Evolutionary conservation across 768 basidiomycete genomes (phyloP), one percentile per base, ranked within the genome.

Genomic region (Suillus bovinus): DNA sequence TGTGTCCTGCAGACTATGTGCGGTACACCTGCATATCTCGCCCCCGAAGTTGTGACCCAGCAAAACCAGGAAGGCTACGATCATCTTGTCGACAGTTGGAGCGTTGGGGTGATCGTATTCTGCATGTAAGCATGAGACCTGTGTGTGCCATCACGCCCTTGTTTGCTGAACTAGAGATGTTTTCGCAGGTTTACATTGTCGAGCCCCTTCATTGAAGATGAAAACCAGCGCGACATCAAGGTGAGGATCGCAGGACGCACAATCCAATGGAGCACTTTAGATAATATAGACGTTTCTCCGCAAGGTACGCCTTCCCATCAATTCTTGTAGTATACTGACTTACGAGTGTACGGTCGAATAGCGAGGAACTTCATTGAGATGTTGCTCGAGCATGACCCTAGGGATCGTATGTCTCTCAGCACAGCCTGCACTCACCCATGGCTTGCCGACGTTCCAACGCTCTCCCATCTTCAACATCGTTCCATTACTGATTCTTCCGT

Each of bases 51-150:
- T 36, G 90, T 98, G 55, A 78, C 77, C 64, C 88, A 89, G 64
- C 56, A 69, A 5, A 78, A 82, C 47, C 75, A 80, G 33, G 78
- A 84, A 61, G 96, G 95, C 3, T 99, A 99, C 70, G 88, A 90
- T 69, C 85, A 88, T 61, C 78, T 90, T 22, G 97, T 99, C 56
- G 97, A 99, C 71, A 94, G 93, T 65, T 99, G 95, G 95, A 96
- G 93, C 52, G 85, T 95, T 13, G 96, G 97, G 7, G 94, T 97
- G 24, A 97, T 99, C 59, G 85, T 98, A 1, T 99, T 90, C 69
- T 89, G 89, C 27, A 95, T 94, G 95, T 94, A 69, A 64, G 86
- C 72, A 31, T 31, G n/a, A 29, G 29, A 65, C 49, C 22, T 59
- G 58, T 6, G 13, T n/a, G 17, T 14, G 56, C 31, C 52, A 34